Evolutionary conservation across 768 basidiomycete species (phyloP).

Genomic region (Lactifluus subvellereus): DNA sequence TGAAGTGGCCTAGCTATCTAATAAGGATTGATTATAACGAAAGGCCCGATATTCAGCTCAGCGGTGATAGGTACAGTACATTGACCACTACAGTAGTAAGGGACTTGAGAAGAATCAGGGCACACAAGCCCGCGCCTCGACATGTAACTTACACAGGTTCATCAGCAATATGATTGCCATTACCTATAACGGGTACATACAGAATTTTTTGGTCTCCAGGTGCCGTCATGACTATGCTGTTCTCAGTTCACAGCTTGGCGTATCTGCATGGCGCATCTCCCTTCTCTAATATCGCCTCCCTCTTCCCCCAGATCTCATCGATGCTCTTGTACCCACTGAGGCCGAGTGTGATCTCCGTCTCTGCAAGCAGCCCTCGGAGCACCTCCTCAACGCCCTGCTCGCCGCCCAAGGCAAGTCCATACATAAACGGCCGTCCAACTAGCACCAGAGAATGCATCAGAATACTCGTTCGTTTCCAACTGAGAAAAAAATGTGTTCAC

Average conservation of each 20-base stretch:
- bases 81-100: too few relatives aligned
- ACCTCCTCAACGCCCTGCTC: slow-evolving; percentile 74
- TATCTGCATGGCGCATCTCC: slow-evolving; percentile 27
- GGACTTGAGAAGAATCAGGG: too few relatives aligned
- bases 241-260: slow-evolving; percentile 3
- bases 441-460: neutral
- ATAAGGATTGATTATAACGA: too few relatives aligned
- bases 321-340: slow-evolving; percentile 53
- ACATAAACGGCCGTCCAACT: slow-evolving; percentile 76
- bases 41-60: too few relatives aligned
- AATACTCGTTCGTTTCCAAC: neutral
- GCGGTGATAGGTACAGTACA: too few relatives aligned
- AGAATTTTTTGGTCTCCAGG: too few relatives aligned
- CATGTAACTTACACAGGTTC: too few relatives aligned
- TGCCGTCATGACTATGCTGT: too few relatives aligned
- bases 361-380: slow-evolving; percentile 58
- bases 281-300: slow-evolving; percentile 44
- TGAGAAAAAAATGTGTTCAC: slow-evolving; percentile 37
- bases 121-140: too few relatives aligned
- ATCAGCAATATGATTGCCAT: slow-evolving; percentile 31
- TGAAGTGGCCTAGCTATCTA: too few relatives aligned
- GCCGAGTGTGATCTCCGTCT: slow-evolving; percentile 60
- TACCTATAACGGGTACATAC: too few relatives aligned
- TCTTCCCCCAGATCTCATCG: slow-evolving; percentile 57
- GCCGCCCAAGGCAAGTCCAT: slow-evolving; percentile 64